Evolutionary conservation across 73 alveolate species (phyloP).

Genomic region (Blepharisma japonicum): DNA sequence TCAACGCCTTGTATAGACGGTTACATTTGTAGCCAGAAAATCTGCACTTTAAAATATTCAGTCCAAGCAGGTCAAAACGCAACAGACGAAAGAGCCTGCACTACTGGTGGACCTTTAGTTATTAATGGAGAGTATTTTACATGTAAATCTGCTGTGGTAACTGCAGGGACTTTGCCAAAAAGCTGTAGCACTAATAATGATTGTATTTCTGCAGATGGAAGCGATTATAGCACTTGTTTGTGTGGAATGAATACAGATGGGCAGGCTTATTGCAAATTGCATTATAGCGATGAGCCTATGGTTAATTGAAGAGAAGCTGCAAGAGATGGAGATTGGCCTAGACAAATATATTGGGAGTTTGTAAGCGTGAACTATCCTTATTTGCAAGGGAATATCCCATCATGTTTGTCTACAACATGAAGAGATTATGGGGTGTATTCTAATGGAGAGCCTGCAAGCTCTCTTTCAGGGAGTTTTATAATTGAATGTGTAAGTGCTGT

Average conservation of each 20-base stretch:
- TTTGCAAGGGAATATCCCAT: conserved; percentile 2
- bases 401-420: neutral
- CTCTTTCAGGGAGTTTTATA: too few species aligned
- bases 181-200: neutral
- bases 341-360: conserved; percentile 12
- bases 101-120: conserved; percentile 16
- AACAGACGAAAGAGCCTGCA: conserved; percentile 9
- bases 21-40: conserved; percentile 1
- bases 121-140: neutral
- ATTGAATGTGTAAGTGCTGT: too few species aligned
- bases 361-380: conserved; percentile 23
- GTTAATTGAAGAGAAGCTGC: conserved; percentile 14
- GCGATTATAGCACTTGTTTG: neutral
- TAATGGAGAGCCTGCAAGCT: neutral
- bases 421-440: neutral
- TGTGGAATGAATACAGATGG: conserved; percentile 25
- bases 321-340: neutral
- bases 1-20: conserved; percentile 20
- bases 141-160: neutral
- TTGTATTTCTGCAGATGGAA: neutral
- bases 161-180: conserved; percentile 18
- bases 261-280: conserved; percentile 5
- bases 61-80: conserved; percentile 1
- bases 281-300: conserved; percentile 23
- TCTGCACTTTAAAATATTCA: neutral